Percentiles rank a stretch among this genome's conserved stretches.
phyloP scores from a whole-genome alignment of 1,284 basidiomycete species.

The Wallemia ichthyophaga region DNA sequence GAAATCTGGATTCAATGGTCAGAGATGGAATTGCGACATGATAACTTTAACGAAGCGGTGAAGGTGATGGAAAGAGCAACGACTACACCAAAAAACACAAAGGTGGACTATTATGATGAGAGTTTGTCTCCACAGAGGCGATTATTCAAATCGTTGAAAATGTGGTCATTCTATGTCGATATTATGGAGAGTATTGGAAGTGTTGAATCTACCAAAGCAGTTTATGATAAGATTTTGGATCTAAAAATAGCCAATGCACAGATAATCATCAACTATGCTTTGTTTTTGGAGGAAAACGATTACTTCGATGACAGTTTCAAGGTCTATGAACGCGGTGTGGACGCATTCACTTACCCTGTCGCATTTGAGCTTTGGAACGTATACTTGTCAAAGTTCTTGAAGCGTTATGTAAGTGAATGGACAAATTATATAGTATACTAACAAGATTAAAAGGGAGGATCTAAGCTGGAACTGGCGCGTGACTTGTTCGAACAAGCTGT shows the following conservation, averaged over 20 bases:
- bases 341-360: conserved; percentile 88
- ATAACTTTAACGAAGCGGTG: conserved; percentile 84
- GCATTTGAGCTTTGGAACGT: conserved; percentile 99
- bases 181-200: conserved; percentile 86
- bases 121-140: conserved; percentile 57
- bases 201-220: conserved; percentile 65
- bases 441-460: conserved; percentile 31
- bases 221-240: conserved; percentile 91
- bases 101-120: conserved; percentile 86
- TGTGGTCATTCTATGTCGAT: conserved; percentile 97
- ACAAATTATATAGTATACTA: neutral
- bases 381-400: conserved; percentile 86
- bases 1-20: conserved; percentile 99
- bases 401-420: conserved; percentile 45
- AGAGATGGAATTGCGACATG: conserved; percentile 84
- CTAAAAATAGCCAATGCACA: conserved; percentile 96
- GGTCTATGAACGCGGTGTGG: conserved; percentile 90
- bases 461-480: conserved; percentile 74
- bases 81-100: conserved; percentile 57
- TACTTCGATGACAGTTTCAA: conserved; percentile 99
- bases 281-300: conserved; percentile 85
- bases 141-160: conserved; percentile 86
- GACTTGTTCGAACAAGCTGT: conserved; percentile 95
- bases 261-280: conserved; percentile 85
- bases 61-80: conserved; percentile 86